Percentiles rank a stretch among this genome's conserved stretches.
phyloP scores from a whole-genome alignment of 305 asterid genomes.

The Fraxinus paxiana region DNA sequence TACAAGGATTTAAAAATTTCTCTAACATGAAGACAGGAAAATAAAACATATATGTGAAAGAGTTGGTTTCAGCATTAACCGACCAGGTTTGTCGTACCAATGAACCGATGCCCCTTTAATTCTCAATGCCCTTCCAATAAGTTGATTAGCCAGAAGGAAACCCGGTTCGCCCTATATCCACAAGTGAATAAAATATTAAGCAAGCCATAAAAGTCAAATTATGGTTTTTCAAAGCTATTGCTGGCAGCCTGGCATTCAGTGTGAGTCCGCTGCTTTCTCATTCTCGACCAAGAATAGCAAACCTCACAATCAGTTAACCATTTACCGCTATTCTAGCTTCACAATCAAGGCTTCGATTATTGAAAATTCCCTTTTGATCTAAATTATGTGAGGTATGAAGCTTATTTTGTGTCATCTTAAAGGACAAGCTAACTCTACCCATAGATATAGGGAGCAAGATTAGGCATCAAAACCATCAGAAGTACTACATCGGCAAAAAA shows the following conservation, averaged over 20 bases:
- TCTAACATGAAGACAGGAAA: background rate
- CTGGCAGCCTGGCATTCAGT: background rate
- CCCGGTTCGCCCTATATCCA: constrained; percentile 74
- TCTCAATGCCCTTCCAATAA: constrained; percentile 68
- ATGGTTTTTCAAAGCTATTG: background rate
- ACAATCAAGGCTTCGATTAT: background rate
- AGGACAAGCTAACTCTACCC: background rate
- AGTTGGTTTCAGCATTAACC: constrained; percentile 26
- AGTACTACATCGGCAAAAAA: background rate
- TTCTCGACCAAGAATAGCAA: constrained; percentile 10
- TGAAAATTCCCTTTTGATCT: background rate
- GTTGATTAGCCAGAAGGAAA: constrained; percentile 60
- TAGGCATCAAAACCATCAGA: background rate
- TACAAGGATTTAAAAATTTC: constrained; percentile 1
- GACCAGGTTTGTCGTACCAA: constrained; percentile 99
- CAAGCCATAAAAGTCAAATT: background rate
- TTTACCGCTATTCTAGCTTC: background rate
- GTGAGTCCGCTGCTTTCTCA: constrained; percentile 2
- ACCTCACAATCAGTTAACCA: background rate
- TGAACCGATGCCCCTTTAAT: constrained; percentile 82
- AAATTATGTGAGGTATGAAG: background rate
- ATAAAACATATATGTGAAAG: constrained; percentile 7
- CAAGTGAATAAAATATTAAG: constrained; percentile 18
- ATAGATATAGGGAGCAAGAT: background rate
- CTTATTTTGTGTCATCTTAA: background rate